phyloP scores from a whole-genome alignment of 305 asterid genomes.

The Solanum hybrid region DNA sequence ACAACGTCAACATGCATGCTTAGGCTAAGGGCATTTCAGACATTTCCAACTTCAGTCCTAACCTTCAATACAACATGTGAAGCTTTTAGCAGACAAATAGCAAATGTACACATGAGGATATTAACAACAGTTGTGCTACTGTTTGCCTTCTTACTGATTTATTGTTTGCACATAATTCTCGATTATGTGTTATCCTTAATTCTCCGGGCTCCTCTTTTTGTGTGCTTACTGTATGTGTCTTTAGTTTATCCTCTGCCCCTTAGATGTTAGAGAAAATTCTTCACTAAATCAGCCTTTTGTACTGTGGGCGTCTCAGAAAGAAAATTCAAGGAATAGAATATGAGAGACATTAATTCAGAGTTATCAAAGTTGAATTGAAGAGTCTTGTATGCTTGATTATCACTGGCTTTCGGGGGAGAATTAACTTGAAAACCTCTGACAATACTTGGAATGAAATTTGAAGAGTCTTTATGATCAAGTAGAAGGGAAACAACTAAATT shows the following conservation, averaged over 20 bases:
- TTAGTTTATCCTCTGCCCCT: background rate
- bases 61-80: background rate
- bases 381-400: background rate
- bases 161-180: background rate
- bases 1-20: background rate
- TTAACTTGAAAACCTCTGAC: background rate
- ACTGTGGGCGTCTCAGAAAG: background rate
- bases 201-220: background rate
- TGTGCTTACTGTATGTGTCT: background rate
- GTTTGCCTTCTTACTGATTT: background rate
- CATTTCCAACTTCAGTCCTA: background rate
- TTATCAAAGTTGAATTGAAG: background rate
- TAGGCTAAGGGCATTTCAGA: background rate
- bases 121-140: background rate
- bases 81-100: background rate
- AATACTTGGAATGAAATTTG: background rate
- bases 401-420: background rate
- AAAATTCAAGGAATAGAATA: background rate
- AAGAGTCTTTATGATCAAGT: background rate
- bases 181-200: background rate
- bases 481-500: background rate
- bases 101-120: background rate
- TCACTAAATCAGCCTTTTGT: background rate
- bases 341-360: background rate
- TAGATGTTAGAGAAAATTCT: background rate